Base-by-base conservation (phyloP, 306 rosid species). In the Myrica gale region DNA sequence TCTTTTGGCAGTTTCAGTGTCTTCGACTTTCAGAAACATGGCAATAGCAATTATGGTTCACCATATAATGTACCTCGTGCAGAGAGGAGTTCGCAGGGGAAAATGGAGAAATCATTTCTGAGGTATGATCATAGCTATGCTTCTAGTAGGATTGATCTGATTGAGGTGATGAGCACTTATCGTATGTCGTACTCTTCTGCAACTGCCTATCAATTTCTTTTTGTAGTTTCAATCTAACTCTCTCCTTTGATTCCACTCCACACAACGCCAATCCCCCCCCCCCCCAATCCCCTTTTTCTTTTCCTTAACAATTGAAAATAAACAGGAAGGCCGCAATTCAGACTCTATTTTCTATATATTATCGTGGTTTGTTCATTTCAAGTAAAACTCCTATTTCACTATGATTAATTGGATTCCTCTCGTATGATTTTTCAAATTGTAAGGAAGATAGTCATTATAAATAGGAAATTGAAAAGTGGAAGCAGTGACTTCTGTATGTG, bases 101-200 rank as follows among this genome's bases (percentile, higher is more conserved):
- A 95, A 81, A 79, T 95, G 96, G 99, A 95, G 97, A 95, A 95
- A 87, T 95, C 99, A 3, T 85, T 95, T 56, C 87, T 95, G 82
- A 95, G 99, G 99, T 92, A 85, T 69, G 76, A 52, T 74, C 47
- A 54, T 57, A 48, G n/a, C 62, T 37, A 69, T 63, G 69, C 56
- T 73, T 6, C 62, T 72, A 37, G 32, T 66, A 42, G 11, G 43
- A 71, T 80, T 69, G 32, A 66, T 68, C 48, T 60, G 16, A 67
- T 21, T 20, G 21, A 5, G 61, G 26, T 55, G 10, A 19, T 19
- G 61, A 55, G 19, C 0, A 21, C 61, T 55, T n/a, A 55, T 4
- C 23, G 1, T 55, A 21, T 55, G 3, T 55, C 5, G 1, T 17
- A 17, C 7, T 55, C 7, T 1, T 55, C 9, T 9, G 19, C 26